Evolutionary conservation across 495 filamentous ascomycete species (phyloP), one percentile per base, ranked within the genome.

Genomic region (Barbatosphaeria neglecta): DNA sequence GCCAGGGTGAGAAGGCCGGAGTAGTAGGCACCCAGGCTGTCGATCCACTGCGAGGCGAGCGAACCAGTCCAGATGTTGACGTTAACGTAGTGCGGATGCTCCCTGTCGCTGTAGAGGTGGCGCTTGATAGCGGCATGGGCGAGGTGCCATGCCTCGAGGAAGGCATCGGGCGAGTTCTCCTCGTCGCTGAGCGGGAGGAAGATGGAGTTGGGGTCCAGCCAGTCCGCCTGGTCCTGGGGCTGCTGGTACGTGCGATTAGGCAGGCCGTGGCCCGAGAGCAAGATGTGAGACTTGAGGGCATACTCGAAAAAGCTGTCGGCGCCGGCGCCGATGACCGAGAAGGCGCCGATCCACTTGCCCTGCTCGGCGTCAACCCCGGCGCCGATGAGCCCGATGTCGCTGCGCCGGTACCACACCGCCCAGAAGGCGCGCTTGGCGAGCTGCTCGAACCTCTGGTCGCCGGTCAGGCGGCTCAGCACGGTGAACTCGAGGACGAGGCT

Each of bases 291-390:
- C 59, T 98, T 98, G 58, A 95, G 75, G 2, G 92, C 92, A 59
- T 98, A 98, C 67, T 98, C 92, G 55, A 90, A 97, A 66, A 97
- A 98, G 66, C 89, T 95, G 62, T 97, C 92, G 52, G 93, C 84
- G 16, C 92, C 93, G 1, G 92, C 92, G 31, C 92, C 92, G 55
- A 98, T 90, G 15, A 93, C 92, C 18, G 90, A 77, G 58, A 83
- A 89, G 6, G 87, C 75, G 23, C 82, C 82, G 43, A 90, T 82
- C 92, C 92, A 98, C 49, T 85, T 76, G 0, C 92, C 92, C 23
- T 77, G 83, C 55, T 98, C 92, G 7, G 85, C 86, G 68, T 97
- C 90, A 47, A 98, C 84, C 4, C 90, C 89, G 46, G 87, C 82
- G 3, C 90, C 92, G 51, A 98, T 78, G n/a, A 98, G 72, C 2